Percentiles rank a stretch among this genome's conserved stretches.
Evolutionary conservation across 495 filamentous ascomycete species (phyloP).

Genomic region (Aspergillus campestris): DNA sequence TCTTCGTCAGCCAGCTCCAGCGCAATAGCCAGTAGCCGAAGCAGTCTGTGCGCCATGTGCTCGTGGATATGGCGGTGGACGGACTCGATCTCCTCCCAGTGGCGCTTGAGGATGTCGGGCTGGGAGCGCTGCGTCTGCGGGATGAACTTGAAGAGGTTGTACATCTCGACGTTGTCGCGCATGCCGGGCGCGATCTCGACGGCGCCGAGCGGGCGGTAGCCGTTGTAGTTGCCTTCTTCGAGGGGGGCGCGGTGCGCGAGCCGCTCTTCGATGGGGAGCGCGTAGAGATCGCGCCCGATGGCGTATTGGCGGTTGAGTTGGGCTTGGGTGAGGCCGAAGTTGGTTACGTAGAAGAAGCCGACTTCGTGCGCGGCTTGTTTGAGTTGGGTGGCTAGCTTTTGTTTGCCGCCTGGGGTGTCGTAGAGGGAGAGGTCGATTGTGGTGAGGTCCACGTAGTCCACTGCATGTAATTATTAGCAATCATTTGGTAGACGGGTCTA

Average conservation of each 20-base stretch:
- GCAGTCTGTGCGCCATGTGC: slow-evolving; percentile 34
- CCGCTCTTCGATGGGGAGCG: slow-evolving; percentile 42
- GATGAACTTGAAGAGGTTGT: slow-evolving; percentile 46
- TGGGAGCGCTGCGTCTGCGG: slow-evolving; percentile 35
- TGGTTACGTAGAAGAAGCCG: slow-evolving; percentile 47
- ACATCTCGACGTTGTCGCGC: slow-evolving; percentile 45
- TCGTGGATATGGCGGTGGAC: slow-evolving; percentile 43
- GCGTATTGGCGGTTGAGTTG: slow-evolving; percentile 46
- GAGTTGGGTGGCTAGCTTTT: slow-evolving; percentile 42
- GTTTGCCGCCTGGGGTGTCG: slow-evolving; percentile 41
- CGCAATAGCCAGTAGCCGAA: slow-evolving; percentile 41
- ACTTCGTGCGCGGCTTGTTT: slow-evolving; percentile 40
- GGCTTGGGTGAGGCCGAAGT: slow-evolving; percentile 41
- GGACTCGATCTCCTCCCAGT: slow-evolving; percentile 38
- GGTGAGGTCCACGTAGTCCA: slow-evolving; percentile 41
- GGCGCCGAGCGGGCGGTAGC: slow-evolving; percentile 20
- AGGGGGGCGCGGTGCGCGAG: slow-evolving; percentile 34
- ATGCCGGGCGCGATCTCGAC: slow-evolving; percentile 19
- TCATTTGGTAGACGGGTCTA: no score
- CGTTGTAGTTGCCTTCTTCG: slow-evolving; percentile 38
- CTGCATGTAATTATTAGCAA: background rate
- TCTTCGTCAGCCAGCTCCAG: slow-evolving; percentile 45
- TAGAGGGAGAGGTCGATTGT: slow-evolving; percentile 44
- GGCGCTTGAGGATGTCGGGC: slow-evolving; percentile 29
- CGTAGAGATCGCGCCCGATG: slow-evolving; percentile 39